phyloP scores from a whole-genome alignment of 148 eudicot species.

The Hydrangea macrophylla region DNA sequence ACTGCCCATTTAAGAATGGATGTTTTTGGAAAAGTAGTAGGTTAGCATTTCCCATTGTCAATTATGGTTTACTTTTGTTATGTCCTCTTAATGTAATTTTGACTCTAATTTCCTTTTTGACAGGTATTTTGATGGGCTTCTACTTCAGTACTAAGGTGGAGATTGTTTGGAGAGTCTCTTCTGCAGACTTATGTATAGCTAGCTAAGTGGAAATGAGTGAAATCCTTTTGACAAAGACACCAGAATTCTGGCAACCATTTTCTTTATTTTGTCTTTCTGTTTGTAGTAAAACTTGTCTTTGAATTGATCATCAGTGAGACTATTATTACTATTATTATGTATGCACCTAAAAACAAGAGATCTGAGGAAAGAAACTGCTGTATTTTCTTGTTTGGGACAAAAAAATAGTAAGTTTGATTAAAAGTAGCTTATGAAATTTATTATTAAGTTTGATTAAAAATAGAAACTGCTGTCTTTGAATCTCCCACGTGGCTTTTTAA shows the following conservation, averaged over 20 bases:
- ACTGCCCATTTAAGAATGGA: too few species aligned
- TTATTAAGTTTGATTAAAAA: too few species aligned
- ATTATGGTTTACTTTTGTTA: too few species aligned
- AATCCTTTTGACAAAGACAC: background rate
- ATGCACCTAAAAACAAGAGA: background rate
- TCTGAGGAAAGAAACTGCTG: background rate
- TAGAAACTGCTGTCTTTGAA: too few species aligned
- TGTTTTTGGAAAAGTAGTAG: too few species aligned
- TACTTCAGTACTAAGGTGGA: background rate
- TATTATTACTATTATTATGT: too few species aligned
- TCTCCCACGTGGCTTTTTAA: too few species aligned
- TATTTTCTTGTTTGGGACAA: background rate
- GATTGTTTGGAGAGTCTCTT: background rate
- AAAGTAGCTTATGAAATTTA: too few species aligned
- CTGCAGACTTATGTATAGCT: background rate
- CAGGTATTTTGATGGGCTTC: background rate
- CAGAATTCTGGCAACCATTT: background rate
- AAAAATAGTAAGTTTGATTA: too few species aligned
- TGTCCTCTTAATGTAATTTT: background rate
- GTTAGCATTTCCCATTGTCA: too few species aligned
- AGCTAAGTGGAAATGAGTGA: slow-evolving; percentile 2
- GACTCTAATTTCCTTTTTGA: background rate
- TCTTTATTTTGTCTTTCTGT: slow-evolving; percentile 2
- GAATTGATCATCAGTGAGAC: background rate
- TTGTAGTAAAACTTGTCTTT: background rate